Evolutionary conservation across 1,284 basidiomycete genomes (phyloP).

Genomic region (Thelephora terrestris): DNA sequence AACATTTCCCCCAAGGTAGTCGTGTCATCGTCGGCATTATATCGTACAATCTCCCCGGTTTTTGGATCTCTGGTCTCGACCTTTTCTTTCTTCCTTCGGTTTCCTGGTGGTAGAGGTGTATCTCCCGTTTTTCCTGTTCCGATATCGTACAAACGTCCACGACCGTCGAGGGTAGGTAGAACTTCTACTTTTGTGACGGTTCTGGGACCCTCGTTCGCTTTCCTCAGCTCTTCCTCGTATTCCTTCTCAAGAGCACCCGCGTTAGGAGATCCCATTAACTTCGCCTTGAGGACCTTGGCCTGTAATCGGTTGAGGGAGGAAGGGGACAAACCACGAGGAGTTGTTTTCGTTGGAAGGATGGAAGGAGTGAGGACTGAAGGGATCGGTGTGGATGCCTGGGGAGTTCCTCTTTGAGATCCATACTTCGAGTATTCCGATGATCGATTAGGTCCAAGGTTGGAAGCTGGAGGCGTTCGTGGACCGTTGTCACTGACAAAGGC

Average conservation of each 20-base stretch:
- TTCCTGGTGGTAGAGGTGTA: conserved; percentile 42
- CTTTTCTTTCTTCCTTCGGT: conserved; percentile 70
- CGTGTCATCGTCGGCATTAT: conserved; percentile 85
- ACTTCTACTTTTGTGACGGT: conserved; percentile 56
- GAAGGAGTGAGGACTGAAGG: conserved; percentile 84
- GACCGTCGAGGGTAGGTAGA: conserved; percentile 82
- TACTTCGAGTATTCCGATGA: conserved; percentile 43
- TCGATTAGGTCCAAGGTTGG: conserved; percentile 29
- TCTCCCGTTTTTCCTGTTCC: conserved; percentile 58
- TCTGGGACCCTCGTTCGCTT: conserved; percentile 41
- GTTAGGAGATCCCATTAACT: conserved; percentile 69
- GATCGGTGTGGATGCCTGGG: conserved; percentile 59
- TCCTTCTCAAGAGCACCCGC: conserved; percentile 71
- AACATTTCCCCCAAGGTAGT: conserved; percentile 86
- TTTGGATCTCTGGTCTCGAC: conserved; percentile 85
- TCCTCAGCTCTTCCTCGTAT: conserved; percentile 62
- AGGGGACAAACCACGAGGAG: conserved; percentile 45
- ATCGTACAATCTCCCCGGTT: conserved; percentile 77
- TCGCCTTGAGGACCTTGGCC: conserved; percentile 87
- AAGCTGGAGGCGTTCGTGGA: conserved; percentile 49
- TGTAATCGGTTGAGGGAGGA: conserved; percentile 88
- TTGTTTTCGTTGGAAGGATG: conserved; percentile 25
- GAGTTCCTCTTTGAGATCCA: conserved; percentile 28
- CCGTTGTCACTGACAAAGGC: conserved; percentile 43
- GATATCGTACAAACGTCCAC: conserved; percentile 85